Conservation (phyloP, 768 basidiomycete species). For the Mycena metata region DNA sequence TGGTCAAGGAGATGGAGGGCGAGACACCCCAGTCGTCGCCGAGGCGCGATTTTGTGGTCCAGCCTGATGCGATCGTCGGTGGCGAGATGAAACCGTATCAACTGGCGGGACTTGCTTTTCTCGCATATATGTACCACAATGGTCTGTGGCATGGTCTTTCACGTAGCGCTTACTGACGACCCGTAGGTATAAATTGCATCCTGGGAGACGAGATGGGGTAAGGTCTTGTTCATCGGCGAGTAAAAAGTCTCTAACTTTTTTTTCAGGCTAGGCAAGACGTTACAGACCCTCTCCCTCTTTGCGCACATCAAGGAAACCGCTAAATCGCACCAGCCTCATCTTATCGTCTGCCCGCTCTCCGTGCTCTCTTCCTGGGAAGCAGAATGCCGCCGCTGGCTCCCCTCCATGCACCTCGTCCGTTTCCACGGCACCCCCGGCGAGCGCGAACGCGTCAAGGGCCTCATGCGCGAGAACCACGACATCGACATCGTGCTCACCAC, state of each 20-base stretch:
- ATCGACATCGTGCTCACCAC: conserved; percentile 76
- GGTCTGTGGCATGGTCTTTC: conserved; percentile 51
- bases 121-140: conserved; percentile 77
- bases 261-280: conserved; percentile 72
- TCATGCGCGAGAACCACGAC: conserved; percentile 55
- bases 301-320: conserved; percentile 73
- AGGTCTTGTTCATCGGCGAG: conserved; percentile 1
- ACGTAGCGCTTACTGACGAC: background rate
- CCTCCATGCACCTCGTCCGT: conserved; percentile 65
- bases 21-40: conserved; percentile 47
- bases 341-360: conserved; percentile 81
- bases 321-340: conserved; percentile 65
- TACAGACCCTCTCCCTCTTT: conserved; percentile 76
- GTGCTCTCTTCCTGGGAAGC: conserved; percentile 72
- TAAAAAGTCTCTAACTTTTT: conserved; percentile 36
- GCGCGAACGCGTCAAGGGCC: conserved; percentile 66
- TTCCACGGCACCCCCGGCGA: conserved; percentile 72
- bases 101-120: conserved; percentile 75
- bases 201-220: conserved; percentile 74
- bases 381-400: conserved; percentile 70
- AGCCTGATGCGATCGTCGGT: conserved; percentile 64
- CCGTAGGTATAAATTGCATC: conserved; percentile 75
- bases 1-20: conserved; percentile 48
- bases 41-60: conserved; percentile 56
- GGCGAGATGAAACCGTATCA: conserved; percentile 83